A percentile compares a stretch with the other conserved stretches of the same genome.
Conservation (phyloP, 208 protist species). For the Angomonas ambiguus region DNA sequence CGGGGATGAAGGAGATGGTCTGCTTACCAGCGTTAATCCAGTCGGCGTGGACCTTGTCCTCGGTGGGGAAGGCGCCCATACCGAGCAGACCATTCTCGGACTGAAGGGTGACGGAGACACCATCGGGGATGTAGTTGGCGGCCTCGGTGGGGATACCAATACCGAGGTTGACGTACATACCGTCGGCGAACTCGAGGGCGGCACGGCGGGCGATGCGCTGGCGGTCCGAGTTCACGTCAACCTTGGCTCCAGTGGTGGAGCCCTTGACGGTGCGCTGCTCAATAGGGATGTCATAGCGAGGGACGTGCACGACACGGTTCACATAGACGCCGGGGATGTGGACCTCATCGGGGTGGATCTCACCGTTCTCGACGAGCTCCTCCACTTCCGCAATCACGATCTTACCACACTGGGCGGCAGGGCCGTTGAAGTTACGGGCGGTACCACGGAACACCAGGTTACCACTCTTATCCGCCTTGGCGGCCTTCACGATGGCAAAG, state of each 20-base stretch:
- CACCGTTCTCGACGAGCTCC: constrained; percentile 91
- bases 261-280: constrained; percentile 44
- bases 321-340: constrained; percentile 95
- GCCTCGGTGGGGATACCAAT: constrained; percentile 96
- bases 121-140: constrained; percentile 85
- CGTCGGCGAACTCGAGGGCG: constrained; percentile 93
- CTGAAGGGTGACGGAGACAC: constrained; percentile 88
- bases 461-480: constrained; percentile 89
- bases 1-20: constrained; percentile 94
- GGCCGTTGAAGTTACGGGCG: constrained; percentile 94
- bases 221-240: constrained; percentile 13
- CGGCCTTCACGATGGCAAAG: constrained; percentile 92
- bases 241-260: constrained; percentile 29
- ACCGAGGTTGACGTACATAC: constrained; percentile 96
- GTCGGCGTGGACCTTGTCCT: constrained; percentile 89
- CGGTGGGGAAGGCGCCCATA: constrained; percentile 90
- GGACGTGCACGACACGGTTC: constrained; percentile 81
- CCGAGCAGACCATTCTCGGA: constrained; percentile 92
- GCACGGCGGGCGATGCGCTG: constrained; percentile 91
- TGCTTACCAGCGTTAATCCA: constrained; percentile 97
- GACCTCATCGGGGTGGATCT: constrained; percentile 92
- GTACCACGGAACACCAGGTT: constrained; percentile 89
- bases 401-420: constrained; percentile 82
- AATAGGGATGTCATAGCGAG: constrained; percentile 42
- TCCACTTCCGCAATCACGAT: constrained; percentile 95